Percentiles rank a stretch among this genome's conserved stretches.
These are phyloP conservation scores for Globomyces pollinis-pini DNA, from an alignment of 192 early-diverging fungal genomes.

Conservation along the genomic window DNA sequence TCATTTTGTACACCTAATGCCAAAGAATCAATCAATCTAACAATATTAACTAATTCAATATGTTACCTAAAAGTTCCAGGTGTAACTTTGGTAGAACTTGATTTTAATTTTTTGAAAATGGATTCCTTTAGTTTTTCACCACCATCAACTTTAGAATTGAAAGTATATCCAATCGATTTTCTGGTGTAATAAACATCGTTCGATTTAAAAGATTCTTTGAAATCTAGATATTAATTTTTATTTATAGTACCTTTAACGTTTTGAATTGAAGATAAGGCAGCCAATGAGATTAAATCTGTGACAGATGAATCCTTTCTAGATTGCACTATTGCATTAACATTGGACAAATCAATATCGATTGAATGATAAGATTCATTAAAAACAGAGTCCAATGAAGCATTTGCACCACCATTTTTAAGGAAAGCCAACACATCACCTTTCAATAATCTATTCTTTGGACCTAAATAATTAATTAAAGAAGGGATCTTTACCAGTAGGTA, in stretches of 20 bases:
- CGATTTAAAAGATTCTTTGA: too few relatives aligned
- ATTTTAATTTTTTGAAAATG: background rate
- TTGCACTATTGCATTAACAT: background rate
- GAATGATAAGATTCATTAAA: background rate
- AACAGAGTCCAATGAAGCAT: background rate
- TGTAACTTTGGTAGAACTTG: background rate
- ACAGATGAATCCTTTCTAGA: background rate
- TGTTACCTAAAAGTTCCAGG: background rate
- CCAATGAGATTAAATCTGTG: background rate
- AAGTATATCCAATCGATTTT: background rate
- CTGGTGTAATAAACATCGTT: too few relatives aligned
- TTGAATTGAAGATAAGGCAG: too few relatives aligned
- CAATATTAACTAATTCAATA: background rate
- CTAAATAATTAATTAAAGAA: constrained; percentile 5
- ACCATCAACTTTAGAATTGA: background rate
- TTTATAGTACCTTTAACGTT: too few relatives aligned
- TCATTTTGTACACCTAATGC: background rate
- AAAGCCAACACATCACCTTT: constrained; percentile 16
- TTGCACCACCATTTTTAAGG: background rate
- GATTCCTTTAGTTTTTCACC: too few relatives aligned
- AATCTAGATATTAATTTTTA: too few relatives aligned
- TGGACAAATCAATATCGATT: background rate
- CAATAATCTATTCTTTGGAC: constrained; percentile 21
- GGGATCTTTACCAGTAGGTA: background rate
- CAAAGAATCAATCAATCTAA: background rate